These are phyloP conservation scores for Pseudoneurospora amorphoporcata DNA, from an alignment of 495 filamentous ascomycete genomes.

Conservation along the genomic window DNA sequence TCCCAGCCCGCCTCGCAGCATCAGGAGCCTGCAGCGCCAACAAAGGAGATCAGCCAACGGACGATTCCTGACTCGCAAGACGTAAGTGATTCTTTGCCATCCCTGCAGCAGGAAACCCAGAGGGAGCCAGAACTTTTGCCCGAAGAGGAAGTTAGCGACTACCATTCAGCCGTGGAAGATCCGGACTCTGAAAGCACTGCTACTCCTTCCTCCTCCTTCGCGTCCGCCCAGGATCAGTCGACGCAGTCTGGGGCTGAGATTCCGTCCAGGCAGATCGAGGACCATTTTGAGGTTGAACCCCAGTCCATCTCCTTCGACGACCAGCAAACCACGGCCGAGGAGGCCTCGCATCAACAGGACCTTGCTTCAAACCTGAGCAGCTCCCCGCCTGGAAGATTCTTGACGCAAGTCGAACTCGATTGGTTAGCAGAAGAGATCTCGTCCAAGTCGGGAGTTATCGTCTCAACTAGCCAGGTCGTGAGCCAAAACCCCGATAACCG, in stretches of 20 bases:
- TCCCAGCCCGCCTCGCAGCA: background rate
- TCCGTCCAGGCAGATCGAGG: conserved; percentile 15
- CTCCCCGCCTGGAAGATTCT: background rate
- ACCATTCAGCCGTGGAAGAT: background rate
- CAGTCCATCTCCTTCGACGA: background rate
- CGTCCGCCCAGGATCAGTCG: background rate
- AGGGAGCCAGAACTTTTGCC: background rate
- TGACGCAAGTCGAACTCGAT: background rate
- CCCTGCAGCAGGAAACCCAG: background rate
- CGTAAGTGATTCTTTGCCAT: conserved; percentile 5
- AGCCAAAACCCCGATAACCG: background rate
- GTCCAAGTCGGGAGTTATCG: background rate
- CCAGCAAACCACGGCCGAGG: background rate
- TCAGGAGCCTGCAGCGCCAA: background rate
- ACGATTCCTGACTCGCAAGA: conserved; percentile 26
- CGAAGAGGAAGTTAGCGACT: background rate
- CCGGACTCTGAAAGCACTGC: background rate
- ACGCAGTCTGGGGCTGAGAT: conserved; percentile 6
- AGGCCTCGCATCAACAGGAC: background rate
- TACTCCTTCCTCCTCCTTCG: background rate
- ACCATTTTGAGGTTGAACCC: background rate
- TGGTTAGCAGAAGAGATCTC: background rate
- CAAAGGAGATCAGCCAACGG: conserved; percentile 6
- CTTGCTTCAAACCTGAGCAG: background rate
- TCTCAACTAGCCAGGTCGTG: background rate